Conservation (phyloP, 116 monocot species). For the Phalaenopsis hybrid region DNA sequence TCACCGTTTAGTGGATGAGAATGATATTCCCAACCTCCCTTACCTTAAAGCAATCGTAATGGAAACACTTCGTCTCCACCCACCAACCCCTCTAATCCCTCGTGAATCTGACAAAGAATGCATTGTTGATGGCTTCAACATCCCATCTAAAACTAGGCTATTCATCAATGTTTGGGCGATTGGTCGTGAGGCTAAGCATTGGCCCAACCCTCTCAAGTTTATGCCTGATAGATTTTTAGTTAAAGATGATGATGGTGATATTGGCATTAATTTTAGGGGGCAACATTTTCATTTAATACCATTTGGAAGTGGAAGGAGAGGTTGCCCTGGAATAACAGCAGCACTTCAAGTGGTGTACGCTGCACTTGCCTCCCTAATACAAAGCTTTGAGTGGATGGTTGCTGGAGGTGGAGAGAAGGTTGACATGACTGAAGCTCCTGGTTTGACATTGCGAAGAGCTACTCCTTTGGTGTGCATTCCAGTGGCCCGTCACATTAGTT, state of each 20-base stretch:
- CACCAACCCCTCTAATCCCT: slow-evolving; percentile 19
- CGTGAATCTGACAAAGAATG: slow-evolving; percentile 2
- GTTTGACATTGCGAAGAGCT: not conserved
- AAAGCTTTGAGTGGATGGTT: slow-evolving; percentile 9
- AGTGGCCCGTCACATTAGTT: not conserved
- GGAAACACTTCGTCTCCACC: slow-evolving; percentile 33
- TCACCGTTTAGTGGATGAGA: slow-evolving; percentile 28
- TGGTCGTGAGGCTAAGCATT: slow-evolving; percentile 22
- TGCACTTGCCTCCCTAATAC: slow-evolving; percentile 13
- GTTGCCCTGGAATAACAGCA: slow-evolving; percentile 13
- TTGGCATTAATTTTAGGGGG: slow-evolving; percentile 4
- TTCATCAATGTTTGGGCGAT: slow-evolving; percentile 39
- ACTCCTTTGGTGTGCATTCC: slow-evolving; percentile 20
- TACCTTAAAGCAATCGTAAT: slow-evolving; percentile 16
- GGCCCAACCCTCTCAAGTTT: slow-evolving; percentile 11
- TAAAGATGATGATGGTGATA: not conserved
- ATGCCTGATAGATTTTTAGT: slow-evolving; percentile 24
- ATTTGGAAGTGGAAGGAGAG: slow-evolving; percentile 25
- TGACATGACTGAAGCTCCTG: no score
- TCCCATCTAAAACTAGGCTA: slow-evolving; percentile 23
- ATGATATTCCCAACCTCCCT: slow-evolving; percentile 39
- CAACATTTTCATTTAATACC: slow-evolving; percentile 26
- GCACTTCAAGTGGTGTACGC: slow-evolving; percentile 6
- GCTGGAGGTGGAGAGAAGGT: no score
- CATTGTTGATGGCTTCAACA: slow-evolving; percentile 17